Conservation (phyloP, 176 grass and related monocot genomes). For the Cocos nucifera region DNA sequence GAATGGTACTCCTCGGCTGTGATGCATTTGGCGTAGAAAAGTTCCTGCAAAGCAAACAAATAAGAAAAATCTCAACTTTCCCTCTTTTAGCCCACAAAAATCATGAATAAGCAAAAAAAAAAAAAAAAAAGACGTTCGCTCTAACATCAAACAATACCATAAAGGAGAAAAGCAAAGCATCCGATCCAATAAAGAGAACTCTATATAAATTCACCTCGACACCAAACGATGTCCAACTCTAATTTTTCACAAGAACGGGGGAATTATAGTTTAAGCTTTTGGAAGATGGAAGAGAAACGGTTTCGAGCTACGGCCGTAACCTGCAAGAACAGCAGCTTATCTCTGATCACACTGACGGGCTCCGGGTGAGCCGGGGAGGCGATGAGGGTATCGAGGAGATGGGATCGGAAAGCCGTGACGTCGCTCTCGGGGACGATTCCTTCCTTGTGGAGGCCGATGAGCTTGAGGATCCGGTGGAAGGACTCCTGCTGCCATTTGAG, state of each 20-base stretch:
- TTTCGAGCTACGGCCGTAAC: constrained; percentile 4
- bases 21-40: constrained; percentile 73
- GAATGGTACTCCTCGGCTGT: constrained; percentile 69
- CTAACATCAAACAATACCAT: too few species aligned
- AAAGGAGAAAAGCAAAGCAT: too few species aligned
- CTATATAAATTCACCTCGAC: too few species aligned
- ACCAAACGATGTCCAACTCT: neutral
- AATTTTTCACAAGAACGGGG: too few species aligned
- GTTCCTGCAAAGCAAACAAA: constrained; percentile 30
- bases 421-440: constrained; percentile 73
- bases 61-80: neutral
- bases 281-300: too few species aligned
- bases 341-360: constrained; percentile 39
- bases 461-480: constrained; percentile 93
- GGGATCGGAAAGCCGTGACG: constrained; percentile 54
- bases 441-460: constrained; percentile 65
- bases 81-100: too few species aligned
- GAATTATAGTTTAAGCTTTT: too few species aligned
- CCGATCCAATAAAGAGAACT: too few species aligned
- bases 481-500: constrained; percentile 97
- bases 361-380: constrained; percentile 43
- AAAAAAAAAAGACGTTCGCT: too few species aligned
- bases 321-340: constrained; percentile 95
- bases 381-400: constrained; percentile 51
- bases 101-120: too few species aligned